A percentile compares a stretch with the other conserved stretches of the same genome.
Conservation (phyloP, 352 stramenopile genomes). For the Globisporangium alternatum region DNA sequence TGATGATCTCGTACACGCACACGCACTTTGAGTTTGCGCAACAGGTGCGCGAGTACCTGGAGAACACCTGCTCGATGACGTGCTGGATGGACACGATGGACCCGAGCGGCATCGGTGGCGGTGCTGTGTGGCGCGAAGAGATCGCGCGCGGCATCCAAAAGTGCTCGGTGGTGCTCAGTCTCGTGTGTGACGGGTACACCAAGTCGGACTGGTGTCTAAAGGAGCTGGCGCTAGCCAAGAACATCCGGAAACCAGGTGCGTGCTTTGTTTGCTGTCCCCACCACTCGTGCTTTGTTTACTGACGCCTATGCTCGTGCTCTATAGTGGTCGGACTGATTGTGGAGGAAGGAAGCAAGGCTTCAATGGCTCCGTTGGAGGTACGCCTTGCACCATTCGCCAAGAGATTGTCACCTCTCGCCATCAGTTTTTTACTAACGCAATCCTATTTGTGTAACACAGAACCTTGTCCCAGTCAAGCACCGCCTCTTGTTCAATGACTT, state of each 20-base stretch:
- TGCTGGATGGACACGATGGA: slow-evolving; percentile 88
- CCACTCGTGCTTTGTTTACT: slow-evolving; percentile 1
- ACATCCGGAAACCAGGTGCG: slow-evolving; percentile 59
- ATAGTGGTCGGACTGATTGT: slow-evolving; percentile 52
- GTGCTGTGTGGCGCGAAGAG: slow-evolving; percentile 76
- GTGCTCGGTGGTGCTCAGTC: slow-evolving; percentile 65
- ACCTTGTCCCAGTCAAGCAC: slow-evolving; percentile 42
- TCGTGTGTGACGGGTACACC: slow-evolving; percentile 70
- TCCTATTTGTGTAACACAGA: slow-evolving; percentile 16
- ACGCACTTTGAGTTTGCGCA: slow-evolving; percentile 61
- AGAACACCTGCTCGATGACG: slow-evolving; percentile 54
- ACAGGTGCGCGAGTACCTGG: slow-evolving; percentile 58
- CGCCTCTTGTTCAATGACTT: slow-evolving; percentile 59
- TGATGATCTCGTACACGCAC: slow-evolving; percentile 85
- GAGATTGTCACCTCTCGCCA: background rate
- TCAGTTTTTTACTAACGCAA: background rate
- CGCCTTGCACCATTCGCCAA: background rate
- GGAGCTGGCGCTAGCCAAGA: slow-evolving; percentile 73
- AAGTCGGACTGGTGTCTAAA: slow-evolving; percentile 82
- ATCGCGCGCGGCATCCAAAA: slow-evolving; percentile 77
- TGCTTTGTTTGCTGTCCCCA: slow-evolving; percentile 1
- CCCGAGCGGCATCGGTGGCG: slow-evolving; percentile 68
- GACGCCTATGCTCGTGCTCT: slow-evolving; percentile 13
- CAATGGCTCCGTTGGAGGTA: slow-evolving; percentile 25
- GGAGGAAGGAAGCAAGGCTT: slow-evolving; percentile 38